Conservation (phyloP, 2,329 filamentous ascomycete genomes). For the Botrytis fragariae region DNA sequence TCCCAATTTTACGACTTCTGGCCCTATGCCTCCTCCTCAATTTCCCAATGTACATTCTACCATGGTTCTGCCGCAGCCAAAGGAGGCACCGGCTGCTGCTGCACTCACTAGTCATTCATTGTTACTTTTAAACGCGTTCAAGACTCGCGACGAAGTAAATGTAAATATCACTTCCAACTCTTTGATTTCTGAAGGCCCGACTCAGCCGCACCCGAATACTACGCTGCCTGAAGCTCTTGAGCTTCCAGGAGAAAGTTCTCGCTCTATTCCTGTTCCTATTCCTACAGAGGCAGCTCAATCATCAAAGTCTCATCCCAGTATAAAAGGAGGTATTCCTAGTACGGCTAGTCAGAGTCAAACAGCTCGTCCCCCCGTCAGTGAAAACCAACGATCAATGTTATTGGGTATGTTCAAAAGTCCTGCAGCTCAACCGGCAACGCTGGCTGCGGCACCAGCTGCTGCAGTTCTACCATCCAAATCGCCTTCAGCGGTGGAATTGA, state of each 20-base stretch:
- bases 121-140: constrained; percentile 48
- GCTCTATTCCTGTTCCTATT: not conserved
- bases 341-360: constrained; percentile 15
- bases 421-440: constrained; percentile 23
- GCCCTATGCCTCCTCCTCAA: constrained; percentile 28
- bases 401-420: constrained; percentile 38
- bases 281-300: constrained; percentile 16
- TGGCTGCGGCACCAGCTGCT: constrained; percentile 23
- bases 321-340: not conserved
- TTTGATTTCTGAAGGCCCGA: constrained; percentile 25
- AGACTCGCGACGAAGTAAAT: constrained; percentile 30
- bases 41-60: constrained; percentile 34
- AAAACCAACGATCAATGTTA: constrained; percentile 34
- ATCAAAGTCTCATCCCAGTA: constrained; percentile 17
- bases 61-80: constrained; percentile 30
- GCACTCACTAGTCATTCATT: constrained; percentile 45
- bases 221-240: constrained; percentile 31
- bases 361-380: constrained; percentile 31
- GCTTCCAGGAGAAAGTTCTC: constrained; percentile 32
- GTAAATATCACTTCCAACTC: constrained; percentile 22
- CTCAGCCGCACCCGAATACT: constrained; percentile 20
- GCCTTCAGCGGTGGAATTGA: constrained; percentile 37
- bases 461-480: constrained; percentile 31
- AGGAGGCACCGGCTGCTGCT: constrained; percentile 27
- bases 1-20: constrained; percentile 20